Evolutionary conservation across 139 green algal species (phyloP).

Genomic region (Volvox reticuliferus): DNA sequence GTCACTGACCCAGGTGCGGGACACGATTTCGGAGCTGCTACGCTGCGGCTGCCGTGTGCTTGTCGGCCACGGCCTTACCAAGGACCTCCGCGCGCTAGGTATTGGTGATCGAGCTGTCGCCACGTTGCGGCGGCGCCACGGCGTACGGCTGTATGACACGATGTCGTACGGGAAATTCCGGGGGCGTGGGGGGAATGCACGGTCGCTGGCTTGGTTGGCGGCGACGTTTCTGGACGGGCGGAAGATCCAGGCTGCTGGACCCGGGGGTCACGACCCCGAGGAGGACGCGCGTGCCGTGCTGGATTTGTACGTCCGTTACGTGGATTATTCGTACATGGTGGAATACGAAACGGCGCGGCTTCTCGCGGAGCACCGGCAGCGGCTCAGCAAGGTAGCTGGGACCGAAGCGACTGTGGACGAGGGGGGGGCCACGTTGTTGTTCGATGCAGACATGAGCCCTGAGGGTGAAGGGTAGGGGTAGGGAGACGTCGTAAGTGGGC

Average conservation of each 20-base stretch:
- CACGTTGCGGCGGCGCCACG: background rate
- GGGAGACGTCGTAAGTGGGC: background rate
- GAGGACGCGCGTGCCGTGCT: constrained; percentile 3
- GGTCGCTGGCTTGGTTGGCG: constrained; percentile 17
- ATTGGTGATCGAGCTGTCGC: background rate
- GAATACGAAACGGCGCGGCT: constrained; percentile 12
- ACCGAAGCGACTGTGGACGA: background rate
- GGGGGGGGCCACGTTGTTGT: background rate
- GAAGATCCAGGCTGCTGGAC: background rate
- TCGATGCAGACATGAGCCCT: background rate
- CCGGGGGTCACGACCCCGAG: constrained; percentile 4
- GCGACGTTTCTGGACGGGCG: background rate
- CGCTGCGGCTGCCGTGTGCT: background rate
- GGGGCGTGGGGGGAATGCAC: background rate
- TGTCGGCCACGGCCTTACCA: constrained; percentile 44
- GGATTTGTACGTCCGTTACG: constrained; percentile 24
- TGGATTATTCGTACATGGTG: constrained; percentile 21
- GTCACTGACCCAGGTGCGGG: background rate
- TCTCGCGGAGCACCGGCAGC: background rate
- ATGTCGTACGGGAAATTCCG: constrained; percentile 42
- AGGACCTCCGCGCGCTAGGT: constrained; percentile 43
- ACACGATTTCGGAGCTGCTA: background rate
- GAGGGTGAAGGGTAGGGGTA: background rate
- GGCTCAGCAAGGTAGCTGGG: background rate
- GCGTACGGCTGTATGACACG: constrained; percentile 31